Percentiles rank a stretch among this genome's conserved stretches.
These are phyloP conservation scores for Leccinum truebloodii DNA, from an alignment of 768 basidiomycete species.

Conservation along the genomic window DNA sequence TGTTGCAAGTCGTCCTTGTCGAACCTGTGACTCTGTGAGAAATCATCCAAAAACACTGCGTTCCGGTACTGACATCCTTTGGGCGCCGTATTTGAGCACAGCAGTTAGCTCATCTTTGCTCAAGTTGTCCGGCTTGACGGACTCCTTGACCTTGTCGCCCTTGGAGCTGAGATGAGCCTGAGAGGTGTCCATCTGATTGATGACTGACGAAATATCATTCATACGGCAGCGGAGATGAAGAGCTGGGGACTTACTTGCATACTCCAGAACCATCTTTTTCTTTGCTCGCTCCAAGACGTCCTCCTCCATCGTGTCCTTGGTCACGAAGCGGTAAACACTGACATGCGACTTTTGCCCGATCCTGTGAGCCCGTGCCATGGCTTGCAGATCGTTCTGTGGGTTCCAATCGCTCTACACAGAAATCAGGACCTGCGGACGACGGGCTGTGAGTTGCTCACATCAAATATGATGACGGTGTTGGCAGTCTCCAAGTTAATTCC, in stretches of 20 bases:
- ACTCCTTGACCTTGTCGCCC: slow-evolving; percentile 60
- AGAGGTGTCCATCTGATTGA: slow-evolving; percentile 99
- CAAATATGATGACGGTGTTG: slow-evolving; percentile 98
- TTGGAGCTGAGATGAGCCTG: slow-evolving; percentile 93
- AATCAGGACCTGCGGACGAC: slow-evolving; percentile 9
- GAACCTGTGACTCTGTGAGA: slow-evolving; percentile 57
- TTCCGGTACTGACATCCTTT: slow-evolving; percentile 75
- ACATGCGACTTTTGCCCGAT: slow-evolving; percentile 99
- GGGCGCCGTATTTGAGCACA: slow-evolving; percentile 97
- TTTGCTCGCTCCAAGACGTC: slow-evolving; percentile 97
- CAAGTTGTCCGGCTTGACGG: slow-evolving; percentile 75
- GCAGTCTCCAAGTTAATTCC: slow-evolving; percentile 99
- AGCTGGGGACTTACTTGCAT: slow-evolving; percentile 78
- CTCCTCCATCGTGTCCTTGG: slow-evolving; percentile 99
- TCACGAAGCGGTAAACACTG: slow-evolving; percentile 97
- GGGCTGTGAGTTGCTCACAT: slow-evolving; percentile 55
- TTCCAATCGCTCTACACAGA: slow-evolving; percentile 88
- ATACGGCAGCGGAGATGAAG: slow-evolving; percentile 18
- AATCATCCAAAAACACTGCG: slow-evolving; percentile 1
- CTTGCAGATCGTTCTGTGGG: slow-evolving; percentile 97
- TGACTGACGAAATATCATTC: slow-evolving; percentile 58
- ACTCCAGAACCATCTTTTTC: slow-evolving; percentile 99
- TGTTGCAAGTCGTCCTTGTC: slow-evolving; percentile 95
- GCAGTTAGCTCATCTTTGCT: slow-evolving; percentile 97
- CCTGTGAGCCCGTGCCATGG: slow-evolving; percentile 98